Conservation (phyloP, 768 basidiomycete species). For the Boletus barrowsii region DNA sequence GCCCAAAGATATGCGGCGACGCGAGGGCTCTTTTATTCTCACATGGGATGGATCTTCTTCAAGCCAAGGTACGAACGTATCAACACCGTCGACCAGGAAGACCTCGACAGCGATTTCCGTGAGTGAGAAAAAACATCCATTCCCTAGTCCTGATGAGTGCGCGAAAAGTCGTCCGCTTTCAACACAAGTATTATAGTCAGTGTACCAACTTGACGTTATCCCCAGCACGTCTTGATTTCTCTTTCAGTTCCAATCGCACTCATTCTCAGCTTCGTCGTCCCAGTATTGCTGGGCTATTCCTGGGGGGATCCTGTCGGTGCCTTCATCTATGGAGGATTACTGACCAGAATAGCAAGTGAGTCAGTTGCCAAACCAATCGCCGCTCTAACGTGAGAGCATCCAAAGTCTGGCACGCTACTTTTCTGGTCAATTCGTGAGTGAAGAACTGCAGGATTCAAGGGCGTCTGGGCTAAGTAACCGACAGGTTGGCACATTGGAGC, state of each 20-base stretch:
- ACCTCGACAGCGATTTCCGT: slow-evolving; percentile 5
- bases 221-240: not conserved
- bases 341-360: slow-evolving; percentile 12
- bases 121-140: slow-evolving; percentile 1
- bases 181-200: slow-evolving; percentile 12
- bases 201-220: not conserved
- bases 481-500: slow-evolving; percentile 10
- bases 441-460: not conserved
- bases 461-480: not conserved
- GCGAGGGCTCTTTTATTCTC: slow-evolving; percentile 9
- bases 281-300: not conserved
- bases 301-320: slow-evolving; percentile 10
- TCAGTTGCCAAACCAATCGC: not conserved
- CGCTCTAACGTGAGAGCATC: not conserved
- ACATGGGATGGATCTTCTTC: slow-evolving; percentile 15
- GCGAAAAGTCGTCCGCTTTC: slow-evolving; percentile 6
- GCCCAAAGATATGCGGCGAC: slow-evolving; percentile 8
- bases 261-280: slow-evolving; percentile 1
- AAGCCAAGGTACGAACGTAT: slow-evolving; percentile 9
- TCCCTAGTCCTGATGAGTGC: not conserved
- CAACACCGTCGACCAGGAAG: slow-evolving; percentile 4
- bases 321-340: slow-evolving; percentile 9
- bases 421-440: slow-evolving; percentile 10
- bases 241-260: slow-evolving; percentile 9
- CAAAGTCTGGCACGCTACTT: slow-evolving; percentile 10